phyloP scores from a whole-genome alignment of 768 basidiomycete species.

The Suillus brevipes region DNA sequence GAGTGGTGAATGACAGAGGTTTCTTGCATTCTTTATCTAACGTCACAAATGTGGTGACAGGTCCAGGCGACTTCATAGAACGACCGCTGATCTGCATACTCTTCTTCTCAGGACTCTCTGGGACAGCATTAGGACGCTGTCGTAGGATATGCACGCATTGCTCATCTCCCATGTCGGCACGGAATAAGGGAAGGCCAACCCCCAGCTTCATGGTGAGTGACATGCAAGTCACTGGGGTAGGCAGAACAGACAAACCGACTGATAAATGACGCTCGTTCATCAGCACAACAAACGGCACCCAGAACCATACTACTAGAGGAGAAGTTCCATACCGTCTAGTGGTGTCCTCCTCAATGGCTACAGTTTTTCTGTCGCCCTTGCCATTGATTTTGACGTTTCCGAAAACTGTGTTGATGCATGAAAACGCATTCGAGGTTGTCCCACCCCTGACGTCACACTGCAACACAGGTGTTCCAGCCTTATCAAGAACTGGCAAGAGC shows the following conservation, averaged over 20 bases:
- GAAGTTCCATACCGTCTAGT: conserved; percentile 19
- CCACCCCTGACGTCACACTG: conserved; percentile 24
- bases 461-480: conserved; percentile 17
- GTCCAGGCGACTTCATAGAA: background rate
- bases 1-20: conserved; percentile 18
- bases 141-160: conserved; percentile 23
- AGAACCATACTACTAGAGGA: conserved; percentile 25
- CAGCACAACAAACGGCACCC: too few relatives aligned
- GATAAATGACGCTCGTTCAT: too few relatives aligned
- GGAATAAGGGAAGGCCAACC: conserved; percentile 18
- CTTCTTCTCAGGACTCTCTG: conserved; percentile 21
- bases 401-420: conserved; percentile 21
- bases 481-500: conserved; percentile 25
- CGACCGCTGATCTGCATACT: conserved; percentile 15
- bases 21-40: conserved; percentile 20
- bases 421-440: conserved; percentile 17
- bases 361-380: conserved; percentile 17
- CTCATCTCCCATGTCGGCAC: conserved; percentile 15
- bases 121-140: conserved; percentile 16
- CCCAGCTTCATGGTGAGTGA: conserved; percentile 17
- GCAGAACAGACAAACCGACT: conserved; percentile 18
- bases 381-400: conserved; percentile 22
- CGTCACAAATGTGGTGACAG: conserved; percentile 2
- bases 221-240: conserved; percentile 8
- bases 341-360: conserved; percentile 15